These are phyloP conservation scores for Hypericum androsaemum DNA, from an alignment of 345 rosid species.

Conservation along the genomic window DNA sequence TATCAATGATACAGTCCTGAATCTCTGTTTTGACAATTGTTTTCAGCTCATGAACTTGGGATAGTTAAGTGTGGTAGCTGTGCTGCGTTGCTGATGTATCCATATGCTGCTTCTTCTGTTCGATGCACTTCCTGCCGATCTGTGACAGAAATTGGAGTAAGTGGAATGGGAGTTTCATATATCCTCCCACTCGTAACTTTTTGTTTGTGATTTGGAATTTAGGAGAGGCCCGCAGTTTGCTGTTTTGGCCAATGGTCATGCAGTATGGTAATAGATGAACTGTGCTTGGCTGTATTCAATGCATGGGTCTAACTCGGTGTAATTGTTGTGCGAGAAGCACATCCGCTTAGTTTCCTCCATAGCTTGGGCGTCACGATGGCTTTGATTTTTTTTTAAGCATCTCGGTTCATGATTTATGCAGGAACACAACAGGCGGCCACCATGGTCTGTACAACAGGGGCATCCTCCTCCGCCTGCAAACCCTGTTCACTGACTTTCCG, in stretches of 20 bases:
- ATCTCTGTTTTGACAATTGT: not conserved
- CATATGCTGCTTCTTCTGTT: conserved; percentile 71
- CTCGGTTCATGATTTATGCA: conserved; percentile 14
- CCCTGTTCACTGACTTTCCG: conserved; percentile 11
- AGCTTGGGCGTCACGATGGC: not conserved
- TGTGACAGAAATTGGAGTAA: conserved; percentile 67
- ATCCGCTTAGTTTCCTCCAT: not conserved
- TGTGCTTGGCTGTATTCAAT: no score
- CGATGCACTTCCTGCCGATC: conserved; percentile 66
- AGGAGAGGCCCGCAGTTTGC: no score
- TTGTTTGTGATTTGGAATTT: not conserved
- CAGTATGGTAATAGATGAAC: no score
- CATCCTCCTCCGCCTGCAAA: conserved; percentile 28
- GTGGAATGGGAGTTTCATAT: conserved; percentile 13
- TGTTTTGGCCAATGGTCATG: no score
- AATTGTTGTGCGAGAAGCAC: not conserved
- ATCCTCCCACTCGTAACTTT: not conserved
- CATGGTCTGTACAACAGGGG: conserved; percentile 78
- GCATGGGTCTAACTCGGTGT: no score
- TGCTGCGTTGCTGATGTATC: conserved; percentile 62
- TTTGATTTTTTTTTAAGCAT: not conserved
- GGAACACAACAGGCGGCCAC: conserved; percentile 66
- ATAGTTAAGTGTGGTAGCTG: conserved; percentile 57
- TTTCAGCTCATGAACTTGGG: conserved; percentile 71
- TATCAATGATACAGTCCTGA: no score